Conservation (phyloP, 2,329 filamentous ascomycete species). For the Hymenoscyphus fraxineus region DNA sequence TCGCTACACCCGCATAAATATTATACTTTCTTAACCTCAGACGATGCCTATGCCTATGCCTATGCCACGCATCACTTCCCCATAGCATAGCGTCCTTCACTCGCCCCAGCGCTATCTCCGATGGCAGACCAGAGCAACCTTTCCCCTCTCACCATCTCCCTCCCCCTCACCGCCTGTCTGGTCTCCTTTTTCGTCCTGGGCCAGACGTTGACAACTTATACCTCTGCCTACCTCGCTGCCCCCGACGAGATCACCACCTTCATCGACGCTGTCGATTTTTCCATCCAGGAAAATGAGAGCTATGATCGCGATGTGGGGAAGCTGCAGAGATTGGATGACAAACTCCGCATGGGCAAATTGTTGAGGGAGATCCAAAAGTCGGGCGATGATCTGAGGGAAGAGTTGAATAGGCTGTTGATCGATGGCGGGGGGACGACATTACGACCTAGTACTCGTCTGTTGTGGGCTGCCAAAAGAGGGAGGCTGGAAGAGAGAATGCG, state of each 20-base stretch:
- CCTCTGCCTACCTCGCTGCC: constrained; percentile 53
- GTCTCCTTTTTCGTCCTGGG: constrained; percentile 53
- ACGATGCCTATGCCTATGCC: constrained; percentile 12
- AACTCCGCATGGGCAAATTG: constrained; percentile 54
- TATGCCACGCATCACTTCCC: constrained; percentile 16
- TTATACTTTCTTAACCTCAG: not conserved
- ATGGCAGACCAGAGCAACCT: constrained; percentile 32
- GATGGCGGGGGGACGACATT: constrained; percentile 44
- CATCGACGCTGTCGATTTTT: constrained; percentile 56
- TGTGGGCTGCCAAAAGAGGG: constrained; percentile 55
- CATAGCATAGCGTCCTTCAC: constrained; percentile 13
- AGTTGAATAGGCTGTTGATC: constrained; percentile 51
- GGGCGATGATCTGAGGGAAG: constrained; percentile 59
- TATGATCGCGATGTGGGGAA: constrained; percentile 58
- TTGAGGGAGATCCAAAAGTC: constrained; percentile 59
- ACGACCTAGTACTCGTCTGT: constrained; percentile 46
- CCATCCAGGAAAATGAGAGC: constrained; percentile 59
- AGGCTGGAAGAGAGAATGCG: constrained; percentile 55
- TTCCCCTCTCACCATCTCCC: constrained; percentile 42
- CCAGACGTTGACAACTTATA: constrained; percentile 50
- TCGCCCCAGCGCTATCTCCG: constrained; percentile 14
- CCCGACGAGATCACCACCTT: constrained; percentile 56
- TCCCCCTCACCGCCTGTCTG: constrained; percentile 54
- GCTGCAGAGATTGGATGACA: constrained; percentile 58
- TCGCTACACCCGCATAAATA: constrained; percentile 4